phyloP scores from a whole-genome alignment of 805 yeast species.

The Jamesozyma piceae region DNA sequence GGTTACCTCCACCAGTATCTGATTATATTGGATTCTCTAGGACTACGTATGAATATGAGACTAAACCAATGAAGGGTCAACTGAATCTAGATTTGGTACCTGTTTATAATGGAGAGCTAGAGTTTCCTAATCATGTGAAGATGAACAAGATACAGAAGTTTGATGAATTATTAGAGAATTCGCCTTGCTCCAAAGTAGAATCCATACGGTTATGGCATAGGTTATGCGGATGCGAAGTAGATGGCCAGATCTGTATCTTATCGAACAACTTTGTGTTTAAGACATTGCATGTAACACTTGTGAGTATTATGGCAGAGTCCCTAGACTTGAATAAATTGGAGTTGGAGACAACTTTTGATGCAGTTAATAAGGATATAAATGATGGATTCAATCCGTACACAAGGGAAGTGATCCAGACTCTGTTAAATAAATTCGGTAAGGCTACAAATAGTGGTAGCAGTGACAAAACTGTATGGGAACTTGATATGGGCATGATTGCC shows the following conservation, averaged over 20 bases:
- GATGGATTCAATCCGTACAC: conserved; percentile 28
- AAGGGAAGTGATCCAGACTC: conserved; percentile 38
- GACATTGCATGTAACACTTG: conserved; percentile 30
- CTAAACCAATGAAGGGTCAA: conserved; percentile 26
- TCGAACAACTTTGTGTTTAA: conserved; percentile 29
- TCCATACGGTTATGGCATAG: conserved; percentile 44
- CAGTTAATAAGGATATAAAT: conserved; percentile 25
- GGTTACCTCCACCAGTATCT: conserved; percentile 28
- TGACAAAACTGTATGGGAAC: conserved; percentile 18
- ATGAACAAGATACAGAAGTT: conserved; percentile 17
- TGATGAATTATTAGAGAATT: conserved; percentile 32
- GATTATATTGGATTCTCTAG: conserved; percentile 25
- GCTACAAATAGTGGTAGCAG: conserved; percentile 12
- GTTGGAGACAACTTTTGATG: conserved; percentile 24
- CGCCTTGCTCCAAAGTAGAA: conserved; percentile 49
- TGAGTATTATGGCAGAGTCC: conserved; percentile 33
- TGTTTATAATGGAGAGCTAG: conserved; percentile 29
- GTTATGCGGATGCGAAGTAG: conserved; percentile 46
- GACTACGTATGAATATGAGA: conserved; percentile 32
- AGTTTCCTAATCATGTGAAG: conserved; percentile 7
- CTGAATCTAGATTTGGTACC: conserved; percentile 31
- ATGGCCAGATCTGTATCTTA: conserved; percentile 35
- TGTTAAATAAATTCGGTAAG: conserved; percentile 39
- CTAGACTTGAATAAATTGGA: conserved; percentile 24
- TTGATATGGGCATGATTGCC: conserved; percentile 40